Evolutionary conservation across 73 alveolate genomes (phyloP).

Genomic region (Paramecium sonneborni): DNA sequence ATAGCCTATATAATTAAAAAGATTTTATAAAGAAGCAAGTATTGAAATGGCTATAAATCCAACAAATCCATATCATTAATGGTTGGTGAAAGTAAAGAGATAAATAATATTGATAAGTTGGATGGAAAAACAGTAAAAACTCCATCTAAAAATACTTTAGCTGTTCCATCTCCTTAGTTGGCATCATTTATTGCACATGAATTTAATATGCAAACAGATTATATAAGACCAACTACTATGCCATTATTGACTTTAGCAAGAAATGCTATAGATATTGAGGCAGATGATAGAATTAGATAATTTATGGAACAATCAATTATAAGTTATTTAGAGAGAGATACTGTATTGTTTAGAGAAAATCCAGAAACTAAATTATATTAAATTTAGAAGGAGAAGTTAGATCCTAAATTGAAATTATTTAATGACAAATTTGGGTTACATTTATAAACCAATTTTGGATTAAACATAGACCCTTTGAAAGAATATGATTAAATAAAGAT

Average conservation of each 20-base stretch:
- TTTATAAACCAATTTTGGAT: constrained; percentile 38
- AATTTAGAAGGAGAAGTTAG: constrained; percentile 45
- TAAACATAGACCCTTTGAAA: constrained; percentile 12
- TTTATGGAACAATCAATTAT: constrained; percentile 47
- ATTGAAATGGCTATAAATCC: background rate
- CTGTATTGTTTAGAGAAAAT: constrained; percentile 64
- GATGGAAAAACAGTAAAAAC: constrained; percentile 61
- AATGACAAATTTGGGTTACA: constrained; percentile 33
- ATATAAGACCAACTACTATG: constrained; percentile 61
- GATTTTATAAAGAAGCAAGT: constrained; percentile 27
- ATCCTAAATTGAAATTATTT: constrained; percentile 38
- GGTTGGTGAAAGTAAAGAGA: constrained; percentile 1
- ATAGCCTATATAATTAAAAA: background rate
- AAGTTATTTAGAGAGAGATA: constrained; percentile 47
- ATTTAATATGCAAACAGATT: constrained; percentile 62
- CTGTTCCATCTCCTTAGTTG: constrained; percentile 59
- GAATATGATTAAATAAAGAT: constrained; percentile 24
- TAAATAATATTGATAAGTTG: background rate
- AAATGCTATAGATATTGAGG: constrained; percentile 55
- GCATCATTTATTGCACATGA: constrained; percentile 63
- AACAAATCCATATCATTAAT: background rate
- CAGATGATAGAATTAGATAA: constrained; percentile 51
- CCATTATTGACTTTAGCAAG: constrained; percentile 45
- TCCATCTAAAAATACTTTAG: constrained; percentile 54
- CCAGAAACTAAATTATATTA: constrained; percentile 15